phyloP scores from a whole-genome alignment of 2,329 filamentous ascomycete genomes.

The Talaromyces sp. region DNA sequence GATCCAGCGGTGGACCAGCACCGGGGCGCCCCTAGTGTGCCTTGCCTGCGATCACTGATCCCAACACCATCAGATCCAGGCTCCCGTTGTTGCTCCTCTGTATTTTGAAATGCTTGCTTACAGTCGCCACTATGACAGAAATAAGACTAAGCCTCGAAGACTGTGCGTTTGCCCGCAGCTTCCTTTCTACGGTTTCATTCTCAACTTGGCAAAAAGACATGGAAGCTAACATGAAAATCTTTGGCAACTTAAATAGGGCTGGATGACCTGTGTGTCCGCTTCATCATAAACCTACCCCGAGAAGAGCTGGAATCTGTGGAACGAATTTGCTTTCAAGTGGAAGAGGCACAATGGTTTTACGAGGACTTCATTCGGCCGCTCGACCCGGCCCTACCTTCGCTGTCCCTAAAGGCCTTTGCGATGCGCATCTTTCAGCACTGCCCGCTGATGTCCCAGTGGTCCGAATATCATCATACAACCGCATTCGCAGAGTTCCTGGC shows the following conservation, averaged over 20 bases:
- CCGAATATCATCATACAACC: slow-evolving; percentile 67
- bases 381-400: slow-evolving; percentile 75
- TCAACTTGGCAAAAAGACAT: background rate
- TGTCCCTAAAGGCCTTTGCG: slow-evolving; percentile 79
- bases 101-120: slow-evolving; percentile 55
- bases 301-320: slow-evolving; percentile 86
- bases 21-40: background rate
- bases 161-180: slow-evolving; percentile 51
- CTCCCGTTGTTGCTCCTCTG: slow-evolving; percentile 15
- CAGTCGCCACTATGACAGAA: slow-evolving; percentile 62
- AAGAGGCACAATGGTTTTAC: slow-evolving; percentile 99
- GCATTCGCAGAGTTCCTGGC: slow-evolving; percentile 89
- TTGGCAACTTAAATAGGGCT: slow-evolving; percentile 56
- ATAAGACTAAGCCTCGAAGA: slow-evolving; percentile 83
- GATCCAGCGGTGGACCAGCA: slow-evolving; percentile 1
- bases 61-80: background rate
- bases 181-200: background rate
- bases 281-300: slow-evolving; percentile 92
- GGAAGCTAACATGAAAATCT: slow-evolving; percentile 18
- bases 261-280: slow-evolving; percentile 95
- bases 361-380: slow-evolving; percentile 96
- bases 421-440: slow-evolving; percentile 91
- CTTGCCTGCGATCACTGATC: slow-evolving; percentile 6
- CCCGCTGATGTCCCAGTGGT: slow-evolving; percentile 76
- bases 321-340: slow-evolving; percentile 96